Percentiles rank a stretch among this genome's conserved stretches.
Conservation (phyloP, 805 yeast genomes). For the Candida methanosorbosa region DNA sequence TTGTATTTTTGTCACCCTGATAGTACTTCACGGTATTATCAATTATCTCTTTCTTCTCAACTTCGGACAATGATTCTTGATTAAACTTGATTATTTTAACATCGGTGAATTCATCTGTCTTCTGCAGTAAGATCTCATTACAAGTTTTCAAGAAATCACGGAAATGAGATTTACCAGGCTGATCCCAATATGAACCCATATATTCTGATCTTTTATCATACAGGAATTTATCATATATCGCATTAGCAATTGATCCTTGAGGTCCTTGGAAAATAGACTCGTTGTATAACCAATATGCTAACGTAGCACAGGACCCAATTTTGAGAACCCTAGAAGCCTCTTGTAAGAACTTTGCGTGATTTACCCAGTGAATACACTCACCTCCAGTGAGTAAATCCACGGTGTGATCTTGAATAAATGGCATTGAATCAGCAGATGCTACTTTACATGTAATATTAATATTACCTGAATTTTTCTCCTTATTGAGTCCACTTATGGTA, state of each 20-base stretch:
- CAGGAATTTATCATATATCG: slow-evolving; percentile 33
- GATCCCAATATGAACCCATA: slow-evolving; percentile 76
- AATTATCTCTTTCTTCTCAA: background rate
- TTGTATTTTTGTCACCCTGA: slow-evolving; percentile 1
- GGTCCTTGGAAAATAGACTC: slow-evolving; percentile 42
- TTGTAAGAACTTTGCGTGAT: slow-evolving; percentile 26
- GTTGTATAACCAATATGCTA: slow-evolving; percentile 70
- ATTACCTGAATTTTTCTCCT: slow-evolving; percentile 13
- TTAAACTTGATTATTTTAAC: slow-evolving; percentile 23
- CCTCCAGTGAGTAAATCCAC: slow-evolving; percentile 67
- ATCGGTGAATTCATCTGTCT: slow-evolving; percentile 16
- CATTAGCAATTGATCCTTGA: slow-evolving; percentile 44
- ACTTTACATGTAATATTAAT: slow-evolving; percentile 12
- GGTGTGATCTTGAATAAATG: slow-evolving; percentile 16
- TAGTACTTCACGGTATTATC: background rate
- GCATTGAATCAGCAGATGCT: slow-evolving; percentile 19
- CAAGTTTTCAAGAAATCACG: slow-evolving; percentile 35
- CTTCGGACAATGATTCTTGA: slow-evolving; percentile 5
- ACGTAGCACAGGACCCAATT: slow-evolving; percentile 38
- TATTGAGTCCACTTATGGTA: slow-evolving; percentile 12
- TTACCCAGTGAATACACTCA: slow-evolving; percentile 76
- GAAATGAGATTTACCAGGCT: slow-evolving; percentile 63
- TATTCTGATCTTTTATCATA: slow-evolving; percentile 33
- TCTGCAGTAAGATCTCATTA: slow-evolving; percentile 29
- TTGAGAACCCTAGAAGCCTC: slow-evolving; percentile 34